phyloP scores from a whole-genome alignment of 441 rosid species.

The Aleurites moluccanus region DNA sequence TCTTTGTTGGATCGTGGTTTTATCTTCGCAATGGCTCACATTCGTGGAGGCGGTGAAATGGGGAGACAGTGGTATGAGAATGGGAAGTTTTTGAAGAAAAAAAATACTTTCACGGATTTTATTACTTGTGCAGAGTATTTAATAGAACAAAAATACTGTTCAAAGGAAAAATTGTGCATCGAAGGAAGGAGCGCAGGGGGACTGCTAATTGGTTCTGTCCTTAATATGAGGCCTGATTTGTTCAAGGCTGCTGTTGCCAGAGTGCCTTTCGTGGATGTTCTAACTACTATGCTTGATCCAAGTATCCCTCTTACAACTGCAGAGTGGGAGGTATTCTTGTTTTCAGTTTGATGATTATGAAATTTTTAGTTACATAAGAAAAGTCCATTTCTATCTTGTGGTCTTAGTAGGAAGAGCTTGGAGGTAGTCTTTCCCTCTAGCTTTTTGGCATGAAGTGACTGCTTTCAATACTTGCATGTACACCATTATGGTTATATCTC shows the following conservation, averaged over 20 bases:
- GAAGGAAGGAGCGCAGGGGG: slow-evolving; percentile 98
- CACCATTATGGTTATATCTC: background rate
- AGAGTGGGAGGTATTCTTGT: slow-evolving; percentile 83
- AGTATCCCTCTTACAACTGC: slow-evolving; percentile 88
- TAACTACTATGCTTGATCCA: slow-evolving; percentile 97
- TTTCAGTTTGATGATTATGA: background rate
- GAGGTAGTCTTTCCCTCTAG: background rate
- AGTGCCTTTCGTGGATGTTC: slow-evolving; percentile 90
- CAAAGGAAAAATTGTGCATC: slow-evolving; percentile 76
- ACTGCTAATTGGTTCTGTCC: slow-evolving; percentile 82
- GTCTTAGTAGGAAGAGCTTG: background rate
- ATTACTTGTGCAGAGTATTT: slow-evolving; percentile 78
- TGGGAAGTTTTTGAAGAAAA: slow-evolving; percentile 79
- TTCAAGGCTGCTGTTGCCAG: slow-evolving; percentile 87
- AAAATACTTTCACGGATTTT: slow-evolving; percentile 85
- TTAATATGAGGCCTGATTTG: slow-evolving; percentile 94
- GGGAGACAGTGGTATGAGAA: slow-evolving; percentile 97
- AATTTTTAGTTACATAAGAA: background rate
- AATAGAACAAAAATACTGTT: slow-evolving; percentile 59
- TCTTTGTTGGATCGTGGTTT: slow-evolving; percentile 91
- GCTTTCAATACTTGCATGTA: background rate
- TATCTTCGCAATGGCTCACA: slow-evolving; percentile 72
- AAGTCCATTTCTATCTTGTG: background rate
- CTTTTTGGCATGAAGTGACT: background rate
- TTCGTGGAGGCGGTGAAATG: slow-evolving; percentile 98